Conservation (phyloP, 306 rosid genomes). For the Ceratonia siliqua region DNA sequence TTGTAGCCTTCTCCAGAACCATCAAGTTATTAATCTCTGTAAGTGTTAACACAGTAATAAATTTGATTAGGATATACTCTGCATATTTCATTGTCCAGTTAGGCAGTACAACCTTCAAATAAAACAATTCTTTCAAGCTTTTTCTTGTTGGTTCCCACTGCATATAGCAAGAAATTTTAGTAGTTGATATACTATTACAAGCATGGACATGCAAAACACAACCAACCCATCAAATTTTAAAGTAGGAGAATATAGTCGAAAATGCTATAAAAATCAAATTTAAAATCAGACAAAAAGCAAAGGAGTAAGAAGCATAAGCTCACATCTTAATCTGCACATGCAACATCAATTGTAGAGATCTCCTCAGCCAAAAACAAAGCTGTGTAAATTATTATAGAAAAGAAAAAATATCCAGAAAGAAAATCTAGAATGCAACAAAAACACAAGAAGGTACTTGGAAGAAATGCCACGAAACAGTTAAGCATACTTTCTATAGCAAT, state of each 20-base stretch:
- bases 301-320: neutral
- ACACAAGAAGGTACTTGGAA: no score
- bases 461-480: no score
- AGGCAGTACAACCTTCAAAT: slow-evolving; percentile 2
- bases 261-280: slow-evolving; percentile 28
- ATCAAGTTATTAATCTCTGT: slow-evolving; percentile 10
- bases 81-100: neutral
- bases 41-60: slow-evolving; percentile 11
- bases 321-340: no score
- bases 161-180: slow-evolving; percentile 23
- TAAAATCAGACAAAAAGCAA: slow-evolving; percentile 1
- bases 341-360: no score
- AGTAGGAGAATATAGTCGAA: slow-evolving; percentile 23
- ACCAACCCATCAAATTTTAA: slow-evolving; percentile 38
- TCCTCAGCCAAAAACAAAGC: no score
- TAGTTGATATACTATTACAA: neutral
- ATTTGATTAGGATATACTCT: neutral
- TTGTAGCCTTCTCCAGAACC: slow-evolving; percentile 8
- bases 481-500: no score
- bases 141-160: neutral
- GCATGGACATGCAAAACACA: slow-evolving; percentile 37
- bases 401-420: no score
- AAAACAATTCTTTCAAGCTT: slow-evolving; percentile 8
- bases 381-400: no score
- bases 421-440: no score